These are phyloP conservation scores for Spathaspora gorwiae DNA, from an alignment of 805 yeast genomes.

Conservation along the genomic window DNA sequence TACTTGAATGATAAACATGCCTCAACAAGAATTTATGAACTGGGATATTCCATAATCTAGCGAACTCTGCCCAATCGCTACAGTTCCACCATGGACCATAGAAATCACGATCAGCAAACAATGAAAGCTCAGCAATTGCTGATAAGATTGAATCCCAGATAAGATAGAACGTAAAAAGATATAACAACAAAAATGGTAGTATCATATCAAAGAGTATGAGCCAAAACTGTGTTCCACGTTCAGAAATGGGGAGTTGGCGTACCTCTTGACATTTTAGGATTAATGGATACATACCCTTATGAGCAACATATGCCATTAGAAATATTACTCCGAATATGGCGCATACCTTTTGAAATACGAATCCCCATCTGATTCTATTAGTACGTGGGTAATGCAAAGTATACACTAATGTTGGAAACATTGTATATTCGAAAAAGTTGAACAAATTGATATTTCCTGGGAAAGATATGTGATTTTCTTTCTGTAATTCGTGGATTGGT, in stretches of 20 bases:
- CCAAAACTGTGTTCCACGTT: slow-evolving; percentile 47
- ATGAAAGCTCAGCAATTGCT: slow-evolving; percentile 81
- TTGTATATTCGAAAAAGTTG: slow-evolving; percentile 72
- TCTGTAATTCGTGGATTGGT: slow-evolving; percentile 6
- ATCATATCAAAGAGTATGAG: slow-evolving; percentile 64
- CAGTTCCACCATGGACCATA: slow-evolving; percentile 99
- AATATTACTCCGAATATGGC: slow-evolving; percentile 87
- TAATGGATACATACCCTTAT: slow-evolving; percentile 68
- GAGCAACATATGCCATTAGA: slow-evolving; percentile 78
- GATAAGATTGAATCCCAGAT: slow-evolving; percentile 96
- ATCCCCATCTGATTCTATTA: slow-evolving; percentile 58
- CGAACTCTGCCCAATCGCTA: slow-evolving; percentile 87
- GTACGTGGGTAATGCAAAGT: slow-evolving; percentile 82
- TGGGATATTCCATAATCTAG: slow-evolving; percentile 92
- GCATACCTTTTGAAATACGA: slow-evolving; percentile 60
- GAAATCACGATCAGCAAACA: slow-evolving; percentile 86
- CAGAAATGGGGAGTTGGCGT: slow-evolving; percentile 43
- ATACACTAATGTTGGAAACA: slow-evolving; percentile 87
- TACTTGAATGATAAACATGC: slow-evolving; percentile 91
- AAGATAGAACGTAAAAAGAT: slow-evolving; percentile 74
- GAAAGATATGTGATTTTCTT: slow-evolving; percentile 35
- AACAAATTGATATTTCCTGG: slow-evolving; percentile 65
- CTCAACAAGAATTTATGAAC: slow-evolving; percentile 85
- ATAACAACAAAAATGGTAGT: slow-evolving; percentile 74
- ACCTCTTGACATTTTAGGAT: slow-evolving; percentile 57